Conservation (phyloP, 192 early-diverging fungal species). For the Coemansia sp. region DNA sequence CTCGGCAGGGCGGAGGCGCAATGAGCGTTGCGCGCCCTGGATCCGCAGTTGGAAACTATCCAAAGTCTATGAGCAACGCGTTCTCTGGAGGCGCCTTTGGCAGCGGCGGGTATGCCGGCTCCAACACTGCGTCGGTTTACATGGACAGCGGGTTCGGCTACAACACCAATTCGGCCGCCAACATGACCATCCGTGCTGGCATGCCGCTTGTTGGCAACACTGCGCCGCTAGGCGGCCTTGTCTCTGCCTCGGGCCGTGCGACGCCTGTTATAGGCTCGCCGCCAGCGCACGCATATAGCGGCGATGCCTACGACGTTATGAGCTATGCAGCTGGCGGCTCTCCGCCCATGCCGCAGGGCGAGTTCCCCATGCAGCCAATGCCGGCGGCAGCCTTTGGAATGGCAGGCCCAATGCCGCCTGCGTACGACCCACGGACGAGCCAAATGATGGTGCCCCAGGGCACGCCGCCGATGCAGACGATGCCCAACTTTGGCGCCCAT, state of each 20-base stretch:
- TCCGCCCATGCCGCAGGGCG: constrained; percentile 28
- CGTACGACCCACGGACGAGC: constrained; percentile 47
- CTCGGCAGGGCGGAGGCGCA: constrained; percentile 31
- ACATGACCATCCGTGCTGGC: constrained; percentile 29
- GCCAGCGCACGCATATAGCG: constrained; percentile 29
- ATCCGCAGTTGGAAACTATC: constrained; percentile 43
- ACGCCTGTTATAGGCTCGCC: constrained; percentile 34
- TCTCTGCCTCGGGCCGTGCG: constrained; percentile 15
- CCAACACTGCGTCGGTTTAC: constrained; percentile 42
- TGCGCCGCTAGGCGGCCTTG: constrained; percentile 20
- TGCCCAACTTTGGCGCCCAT: constrained; percentile 14
- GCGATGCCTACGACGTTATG: constrained; percentile 42
- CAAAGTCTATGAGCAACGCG: constrained; percentile 37
- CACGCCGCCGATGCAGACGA: constrained; percentile 8
- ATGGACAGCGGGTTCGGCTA: constrained; percentile 45
- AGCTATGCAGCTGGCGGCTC: constrained; percentile 27
- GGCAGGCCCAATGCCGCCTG: constrained; percentile 21
- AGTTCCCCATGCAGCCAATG: constrained; percentile 8
- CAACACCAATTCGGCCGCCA: constrained; percentile 31
- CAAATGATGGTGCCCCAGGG: constrained; percentile 20
- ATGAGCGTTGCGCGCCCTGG: constrained; percentile 35
- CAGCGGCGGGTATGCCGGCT: constrained; percentile 23
- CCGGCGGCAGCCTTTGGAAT: constrained; percentile 8
- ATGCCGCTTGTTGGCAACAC: constrained; percentile 21
- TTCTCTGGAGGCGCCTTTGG: constrained; percentile 8